Evolutionary conservation across 225 moss, liverwort and hornwort species (phyloP).

Genomic region (Sphagnum tenellum): DNA sequence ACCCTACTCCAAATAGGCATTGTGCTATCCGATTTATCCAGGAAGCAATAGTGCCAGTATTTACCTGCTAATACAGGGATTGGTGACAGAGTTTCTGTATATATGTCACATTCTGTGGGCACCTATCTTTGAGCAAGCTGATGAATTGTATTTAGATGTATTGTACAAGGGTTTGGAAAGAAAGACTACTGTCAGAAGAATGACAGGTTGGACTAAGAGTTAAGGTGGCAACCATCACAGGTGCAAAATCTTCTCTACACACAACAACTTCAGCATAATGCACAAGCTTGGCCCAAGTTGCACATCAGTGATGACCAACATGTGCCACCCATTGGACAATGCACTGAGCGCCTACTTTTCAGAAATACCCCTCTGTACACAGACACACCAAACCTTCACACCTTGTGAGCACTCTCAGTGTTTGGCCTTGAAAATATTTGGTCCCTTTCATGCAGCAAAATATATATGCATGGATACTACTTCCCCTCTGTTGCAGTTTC

Average conservation of each 20-base stretch:
- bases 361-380: conserved; percentile 13
- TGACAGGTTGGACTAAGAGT: conserved; percentile 32
- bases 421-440: conserved; percentile 70
- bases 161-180: no score
- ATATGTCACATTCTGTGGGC: no score
- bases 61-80: no score
- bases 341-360: conserved; percentile 39
- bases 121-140: no score
- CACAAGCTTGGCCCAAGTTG: conserved; percentile 26
- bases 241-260: conserved; percentile 51
- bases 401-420: conserved; percentile 53
- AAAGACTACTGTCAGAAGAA: not conserved
- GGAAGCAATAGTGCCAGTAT: no score
- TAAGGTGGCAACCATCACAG: conserved; percentile 52
- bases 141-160: no score
- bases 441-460: conserved; percentile 56
- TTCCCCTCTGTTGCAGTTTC: not conserved
- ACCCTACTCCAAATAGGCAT: no score
- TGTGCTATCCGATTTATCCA: no score
- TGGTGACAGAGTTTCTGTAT: no score
- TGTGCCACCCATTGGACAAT: conserved; percentile 50
- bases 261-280: conserved; percentile 51
- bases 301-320: conserved; percentile 45
- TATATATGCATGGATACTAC: conserved; percentile 38
- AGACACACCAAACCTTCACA: conserved; percentile 29